These are phyloP conservation scores for Rhodotorula toruloides DNA, from an alignment of 768 basidiomycete species.

Conservation along the genomic window DNA sequence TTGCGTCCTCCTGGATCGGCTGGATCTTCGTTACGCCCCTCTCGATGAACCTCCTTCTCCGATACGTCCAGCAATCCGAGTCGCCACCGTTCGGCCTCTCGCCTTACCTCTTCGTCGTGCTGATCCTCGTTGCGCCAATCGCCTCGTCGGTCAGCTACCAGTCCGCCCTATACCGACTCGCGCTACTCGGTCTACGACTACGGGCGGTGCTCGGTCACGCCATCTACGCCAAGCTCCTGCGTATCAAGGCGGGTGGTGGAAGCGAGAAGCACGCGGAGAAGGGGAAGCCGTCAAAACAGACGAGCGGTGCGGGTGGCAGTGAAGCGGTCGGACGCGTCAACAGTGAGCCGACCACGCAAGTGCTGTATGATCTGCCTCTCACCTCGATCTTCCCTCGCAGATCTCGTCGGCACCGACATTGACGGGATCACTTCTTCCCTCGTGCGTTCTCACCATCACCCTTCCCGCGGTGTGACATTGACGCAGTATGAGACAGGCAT, in stretches of 20 bases:
- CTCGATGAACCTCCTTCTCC: constrained; percentile 34
- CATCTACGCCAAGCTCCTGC: constrained; percentile 21
- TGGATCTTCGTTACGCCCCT: constrained; percentile 30
- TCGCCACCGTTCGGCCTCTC: constrained; percentile 16
- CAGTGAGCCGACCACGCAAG: too few species aligned
- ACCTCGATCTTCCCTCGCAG: not conserved
- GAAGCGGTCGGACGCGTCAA: constrained; percentile 34
- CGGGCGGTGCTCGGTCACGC: constrained; percentile 13
- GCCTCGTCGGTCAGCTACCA: constrained; percentile 26
- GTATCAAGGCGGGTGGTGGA: constrained; percentile 29
- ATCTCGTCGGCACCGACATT: constrained; percentile 36
- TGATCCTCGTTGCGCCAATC: constrained; percentile 28
- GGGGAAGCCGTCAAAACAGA: not conserved
- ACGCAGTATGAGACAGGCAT: too few species aligned
- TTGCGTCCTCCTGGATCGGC: constrained; percentile 27
- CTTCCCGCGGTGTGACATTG: not conserved
- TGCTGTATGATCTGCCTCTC: too few species aligned
- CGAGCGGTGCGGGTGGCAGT: too few species aligned
- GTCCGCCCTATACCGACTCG: constrained; percentile 24
- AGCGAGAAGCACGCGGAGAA: constrained; percentile 4
- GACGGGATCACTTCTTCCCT: constrained; percentile 32
- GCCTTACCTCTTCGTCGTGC: constrained; percentile 26
- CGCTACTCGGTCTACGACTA: constrained; percentile 22
- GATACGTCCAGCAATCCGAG: constrained; percentile 27
- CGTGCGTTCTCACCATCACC: not conserved